Base-by-base conservation (phyloP, 768 basidiomycete genomes). In the Trametes elegans region DNA sequence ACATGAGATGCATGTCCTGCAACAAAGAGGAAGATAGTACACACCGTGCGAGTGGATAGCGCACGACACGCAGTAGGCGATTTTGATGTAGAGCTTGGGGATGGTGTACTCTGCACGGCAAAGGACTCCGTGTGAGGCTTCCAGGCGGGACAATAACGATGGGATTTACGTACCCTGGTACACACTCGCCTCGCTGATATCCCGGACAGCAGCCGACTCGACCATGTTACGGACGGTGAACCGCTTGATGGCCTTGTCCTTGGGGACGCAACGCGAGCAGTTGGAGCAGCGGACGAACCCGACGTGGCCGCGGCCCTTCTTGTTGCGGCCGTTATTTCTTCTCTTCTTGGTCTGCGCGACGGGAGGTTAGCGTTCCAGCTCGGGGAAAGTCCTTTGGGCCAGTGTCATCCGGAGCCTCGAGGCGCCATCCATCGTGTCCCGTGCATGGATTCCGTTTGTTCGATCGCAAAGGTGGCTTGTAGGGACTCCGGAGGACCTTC, bases 161-260 rank as follows among this genome's bases (percentile, higher is more conserved):
- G n/a, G 13, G 38, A 32, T n/a, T 31, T 21, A 76, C 85, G 62
- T 66, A 94, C 93, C 93, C 55, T 79, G 74, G 78, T 98, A 99
- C 59, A 98, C 88, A 67, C 87, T 89, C 36, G 95, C 94, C 67
- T 98, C 97, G 70, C 88, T 91, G 71, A 99, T 90, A 79, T 99
- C 97, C 61, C 95, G 82, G 64, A 98, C 92, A 50, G 96, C 96
- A 40, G 97, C 97, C 69, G 91, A 91, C 83, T 98, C 96, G 55
- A 99, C 94, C 92, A 98, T 98, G 85, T 99, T 99, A 76, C 94
- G 86, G 69, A 98, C 96, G 34, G 95, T 97, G 84, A 96, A 96
- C 48, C 97, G 83, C 80, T 97, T 97, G 88, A 98, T 97, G 63
- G 96, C 96, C 84, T 98, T 98, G 81, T 98, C 96, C 82, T 98